A percentile compares a stretch with the other conserved stretches of the same genome.
Evolutionary conservation across 202 grass and related monocot genomes (phyloP).

Genomic region (Carex sylvatica): DNA sequence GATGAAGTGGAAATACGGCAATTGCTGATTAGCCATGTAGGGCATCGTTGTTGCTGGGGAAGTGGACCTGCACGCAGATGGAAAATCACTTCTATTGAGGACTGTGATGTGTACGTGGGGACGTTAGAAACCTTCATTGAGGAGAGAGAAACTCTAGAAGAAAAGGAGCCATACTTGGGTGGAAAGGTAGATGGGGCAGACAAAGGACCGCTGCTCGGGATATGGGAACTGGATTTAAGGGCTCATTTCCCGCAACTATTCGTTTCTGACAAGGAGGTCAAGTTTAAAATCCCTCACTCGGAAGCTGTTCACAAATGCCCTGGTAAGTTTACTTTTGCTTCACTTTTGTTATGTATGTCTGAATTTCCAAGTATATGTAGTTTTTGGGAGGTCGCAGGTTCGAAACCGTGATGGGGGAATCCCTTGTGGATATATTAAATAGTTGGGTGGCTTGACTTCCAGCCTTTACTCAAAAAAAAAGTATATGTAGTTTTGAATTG

Average conservation of each 20-base stretch:
- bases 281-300: constrained; percentile 81
- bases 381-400: too few relatives aligned
- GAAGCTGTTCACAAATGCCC: constrained; percentile 78
- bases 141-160: constrained; percentile 54
- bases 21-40: constrained; percentile 84
- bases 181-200: constrained; percentile 69
- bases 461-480: too few relatives aligned
- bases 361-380: too few relatives aligned
- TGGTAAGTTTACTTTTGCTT: constrained; percentile 43
- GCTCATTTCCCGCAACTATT: constrained; percentile 77
- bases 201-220: constrained; percentile 41
- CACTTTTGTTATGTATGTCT: background rate
- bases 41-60: constrained; percentile 89
- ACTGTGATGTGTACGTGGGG: constrained; percentile 86
- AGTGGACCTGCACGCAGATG: constrained; percentile 73
- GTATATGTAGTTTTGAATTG: background rate
- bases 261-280: constrained; percentile 76
- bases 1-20: constrained; percentile 89
- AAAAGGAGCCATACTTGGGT: constrained; percentile 55
- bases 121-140: constrained; percentile 90
- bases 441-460: too few relatives aligned
- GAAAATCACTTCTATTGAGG: constrained; percentile 68
- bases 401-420: too few relatives aligned
- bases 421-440: too few relatives aligned
- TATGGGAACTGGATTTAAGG: constrained; percentile 91